These are phyloP conservation scores for Chlamydomonas sp. DNA, from an alignment of 139 green algal species.

Conservation along the genomic window DNA sequence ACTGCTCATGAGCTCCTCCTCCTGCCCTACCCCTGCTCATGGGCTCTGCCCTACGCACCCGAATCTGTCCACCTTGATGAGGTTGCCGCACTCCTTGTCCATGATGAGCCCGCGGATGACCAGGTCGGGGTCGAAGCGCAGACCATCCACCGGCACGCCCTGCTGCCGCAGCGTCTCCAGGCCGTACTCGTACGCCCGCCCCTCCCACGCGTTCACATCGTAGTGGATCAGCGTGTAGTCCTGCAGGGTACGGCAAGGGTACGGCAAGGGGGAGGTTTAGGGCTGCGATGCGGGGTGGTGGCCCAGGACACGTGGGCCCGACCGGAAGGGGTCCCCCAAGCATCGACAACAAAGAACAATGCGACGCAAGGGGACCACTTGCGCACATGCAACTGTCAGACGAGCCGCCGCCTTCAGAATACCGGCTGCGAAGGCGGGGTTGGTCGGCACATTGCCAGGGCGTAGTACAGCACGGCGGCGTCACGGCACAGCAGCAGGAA, in stretches of 20 bases:
- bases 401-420: too few species aligned
- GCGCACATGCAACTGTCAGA: too few species aligned
- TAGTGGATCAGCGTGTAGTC: slow-evolving; percentile 98
- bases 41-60: slow-evolving; percentile 29
- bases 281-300: not conserved
- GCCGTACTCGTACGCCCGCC: slow-evolving; percentile 88
- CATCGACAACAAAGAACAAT: too few species aligned
- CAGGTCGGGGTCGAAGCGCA: slow-evolving; percentile 88
- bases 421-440: too few species aligned
- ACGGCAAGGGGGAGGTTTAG: not conserved
- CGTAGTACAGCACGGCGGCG: too few species aligned
- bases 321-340: too few species aligned
- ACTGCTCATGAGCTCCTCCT: not conserved
- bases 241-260: slow-evolving; percentile 57
- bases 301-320: not conserved
- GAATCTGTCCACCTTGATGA: slow-evolving; percentile 80
- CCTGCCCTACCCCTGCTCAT: not conserved
- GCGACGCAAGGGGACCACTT: too few species aligned
- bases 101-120: slow-evolving; percentile 88
- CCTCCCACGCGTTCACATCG: slow-evolving; percentile 95
- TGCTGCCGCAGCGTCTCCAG: slow-evolving; percentile 72
- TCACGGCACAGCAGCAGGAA: too few species aligned
- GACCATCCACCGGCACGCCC: slow-evolving; percentile 83
- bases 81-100: slow-evolving; percentile 81
- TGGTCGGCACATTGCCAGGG: too few species aligned